Conservation (phyloP, 2,329 filamentous ascomycete genomes). For the Dothistroma septosporum region DNA sequence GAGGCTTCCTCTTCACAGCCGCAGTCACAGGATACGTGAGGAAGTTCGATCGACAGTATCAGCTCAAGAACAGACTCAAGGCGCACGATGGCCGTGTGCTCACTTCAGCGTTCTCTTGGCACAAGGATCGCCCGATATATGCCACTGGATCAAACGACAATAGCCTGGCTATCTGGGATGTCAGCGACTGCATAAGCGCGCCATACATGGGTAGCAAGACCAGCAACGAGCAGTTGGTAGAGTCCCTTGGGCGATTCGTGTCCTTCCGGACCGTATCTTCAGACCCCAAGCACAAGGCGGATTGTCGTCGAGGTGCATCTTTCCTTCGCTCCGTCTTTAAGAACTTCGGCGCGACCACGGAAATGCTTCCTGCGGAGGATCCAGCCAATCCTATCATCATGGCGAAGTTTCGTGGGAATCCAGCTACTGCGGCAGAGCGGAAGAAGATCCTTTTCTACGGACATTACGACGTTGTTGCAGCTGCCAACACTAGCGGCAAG, state of each 20-base stretch:
- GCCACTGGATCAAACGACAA: constrained; percentile 94
- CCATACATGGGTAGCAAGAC: constrained; percentile 47
- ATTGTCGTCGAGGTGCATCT: constrained; percentile 87
- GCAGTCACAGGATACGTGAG: constrained; percentile 73
- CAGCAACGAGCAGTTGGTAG: constrained; percentile 60
- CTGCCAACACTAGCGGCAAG: constrained; percentile 73
- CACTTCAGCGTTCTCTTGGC: constrained; percentile 70
- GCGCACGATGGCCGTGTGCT: constrained; percentile 86
- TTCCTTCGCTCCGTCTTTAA: constrained; percentile 89
- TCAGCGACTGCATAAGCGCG: constrained; percentile 54
- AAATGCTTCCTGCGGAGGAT: constrained; percentile 79
- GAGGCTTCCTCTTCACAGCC: constrained; percentile 80
- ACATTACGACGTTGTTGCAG: constrained; percentile 94
- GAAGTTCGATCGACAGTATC: constrained; percentile 78
- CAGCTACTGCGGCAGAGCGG: constrained; percentile 58
- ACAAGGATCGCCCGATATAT: constrained; percentile 72
- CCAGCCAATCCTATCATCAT: constrained; percentile 86
- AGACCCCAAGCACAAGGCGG: constrained; percentile 76
- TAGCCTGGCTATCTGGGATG: constrained; percentile 81
- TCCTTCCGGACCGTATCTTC: constrained; percentile 90
- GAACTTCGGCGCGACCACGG: constrained; percentile 81
- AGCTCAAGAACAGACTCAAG: constrained; percentile 71
- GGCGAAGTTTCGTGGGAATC: constrained; percentile 78
- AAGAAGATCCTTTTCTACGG: constrained; percentile 96
- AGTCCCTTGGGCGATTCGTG: constrained; percentile 74